A percentile compares a stretch with the other conserved stretches of the same genome.
Evolutionary conservation across 2,329 filamentous ascomycete species (phyloP).

Genomic region (Alternaria solani): DNA sequence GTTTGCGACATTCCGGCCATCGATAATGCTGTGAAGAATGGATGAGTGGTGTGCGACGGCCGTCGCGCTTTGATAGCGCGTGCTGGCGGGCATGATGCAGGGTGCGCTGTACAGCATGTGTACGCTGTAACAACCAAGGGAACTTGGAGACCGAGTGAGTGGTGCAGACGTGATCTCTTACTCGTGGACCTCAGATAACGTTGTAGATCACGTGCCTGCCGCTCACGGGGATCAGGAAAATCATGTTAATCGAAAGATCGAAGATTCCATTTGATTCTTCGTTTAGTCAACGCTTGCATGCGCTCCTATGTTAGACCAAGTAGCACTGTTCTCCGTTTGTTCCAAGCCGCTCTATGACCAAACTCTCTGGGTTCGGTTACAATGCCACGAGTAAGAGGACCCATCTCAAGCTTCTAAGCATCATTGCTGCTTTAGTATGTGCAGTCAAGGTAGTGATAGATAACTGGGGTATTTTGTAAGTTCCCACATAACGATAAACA

Average conservation of each 20-base stretch:
- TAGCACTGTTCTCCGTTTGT: neutral
- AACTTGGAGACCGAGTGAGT: neutral
- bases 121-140: neutral
- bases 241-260: neutral
- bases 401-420: neutral
- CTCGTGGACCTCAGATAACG: neutral
- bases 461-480: neutral
- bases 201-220: neutral
- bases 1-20: neutral
- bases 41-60: neutral
- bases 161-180: neutral
- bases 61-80: neutral
- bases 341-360: neutral
- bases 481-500: neutral
- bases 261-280: neutral
- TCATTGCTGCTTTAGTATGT: neutral
- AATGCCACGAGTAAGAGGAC: neutral
- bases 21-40: neutral
- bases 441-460: neutral
- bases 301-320: no score
- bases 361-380: neutral
- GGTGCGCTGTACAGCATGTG: neutral
- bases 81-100: neutral
- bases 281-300: neutral
- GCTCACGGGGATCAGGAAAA: neutral